phyloP scores from a whole-genome alignment of 2,329 filamentous ascomycete species.

The Leptographium flavum region DNA sequence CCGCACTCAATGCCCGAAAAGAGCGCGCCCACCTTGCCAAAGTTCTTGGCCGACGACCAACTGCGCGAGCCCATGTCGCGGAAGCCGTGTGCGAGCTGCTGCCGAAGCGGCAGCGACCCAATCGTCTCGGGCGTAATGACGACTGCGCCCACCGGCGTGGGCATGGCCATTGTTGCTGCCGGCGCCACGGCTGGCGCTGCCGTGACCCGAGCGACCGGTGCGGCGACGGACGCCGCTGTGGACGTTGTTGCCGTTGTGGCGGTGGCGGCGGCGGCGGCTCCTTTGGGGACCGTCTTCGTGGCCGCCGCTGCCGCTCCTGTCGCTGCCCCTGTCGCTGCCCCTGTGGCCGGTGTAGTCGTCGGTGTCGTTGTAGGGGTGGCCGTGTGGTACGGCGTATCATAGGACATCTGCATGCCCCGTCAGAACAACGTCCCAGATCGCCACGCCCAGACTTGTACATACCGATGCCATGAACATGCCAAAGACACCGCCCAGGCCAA shows the following conservation, averaged over 20 bases:
- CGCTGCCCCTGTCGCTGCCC: background rate
- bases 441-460: conserved; percentile 16
- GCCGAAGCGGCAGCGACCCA: conserved; percentile 57
- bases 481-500: conserved; percentile 84
- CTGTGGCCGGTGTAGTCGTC: conserved; percentile 7
- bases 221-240: background rate
- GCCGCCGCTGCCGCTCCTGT: conserved; percentile 13
- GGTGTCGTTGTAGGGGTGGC: conserved; percentile 4
- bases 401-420: conserved; percentile 61
- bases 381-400: conserved; percentile 75
- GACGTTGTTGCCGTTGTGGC: conserved; percentile 13
- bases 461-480: conserved; percentile 97
- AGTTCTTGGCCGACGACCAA: conserved; percentile 79
- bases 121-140: conserved; percentile 20
- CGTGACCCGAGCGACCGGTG: too few species aligned
- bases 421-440: background rate
- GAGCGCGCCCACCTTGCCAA: conserved; percentile 81
- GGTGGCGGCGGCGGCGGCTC: background rate
- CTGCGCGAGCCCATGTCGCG: conserved; percentile 87
- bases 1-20: conserved; percentile 92
- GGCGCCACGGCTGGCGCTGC: conserved; percentile 7
- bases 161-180: conserved; percentile 16
- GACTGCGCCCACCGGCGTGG: conserved; percentile 15
- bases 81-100: conserved; percentile 77
- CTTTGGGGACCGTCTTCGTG: background rate